Conservation (phyloP, 768 basidiomycete species). For the Hebeloma cylindrosporum region DNA sequence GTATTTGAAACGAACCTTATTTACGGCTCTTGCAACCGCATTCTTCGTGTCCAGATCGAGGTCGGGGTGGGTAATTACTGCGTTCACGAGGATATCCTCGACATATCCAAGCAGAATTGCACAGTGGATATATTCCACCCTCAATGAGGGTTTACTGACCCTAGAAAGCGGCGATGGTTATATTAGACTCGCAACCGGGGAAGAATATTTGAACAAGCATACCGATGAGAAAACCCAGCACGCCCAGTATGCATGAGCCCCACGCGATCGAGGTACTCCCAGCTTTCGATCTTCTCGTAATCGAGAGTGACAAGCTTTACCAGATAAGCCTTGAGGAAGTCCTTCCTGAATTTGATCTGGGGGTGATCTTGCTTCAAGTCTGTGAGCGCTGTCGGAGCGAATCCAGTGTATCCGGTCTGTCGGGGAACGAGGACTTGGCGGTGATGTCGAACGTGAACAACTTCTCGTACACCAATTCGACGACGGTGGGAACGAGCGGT, state of each 20-base stretch:
- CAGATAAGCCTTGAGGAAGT: conserved; percentile 34
- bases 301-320: conserved; percentile 44
- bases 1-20: conserved; percentile 35
- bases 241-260: conserved; percentile 51
- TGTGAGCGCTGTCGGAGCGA: conserved; percentile 35
- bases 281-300: conserved; percentile 40
- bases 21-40: conserved; percentile 40
- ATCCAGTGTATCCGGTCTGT: conserved; percentile 42
- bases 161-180: conserved; percentile 10
- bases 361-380: conserved; percentile 43
- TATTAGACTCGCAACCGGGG: background rate
- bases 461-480: conserved; percentile 47
- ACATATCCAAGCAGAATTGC: conserved; percentile 45
- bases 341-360: conserved; percentile 48
- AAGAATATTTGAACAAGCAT: conserved; percentile 9
- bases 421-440: conserved; percentile 34
- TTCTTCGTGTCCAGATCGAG: conserved; percentile 38
- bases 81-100: conserved; percentile 43
- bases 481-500: conserved; percentile 41
- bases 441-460: conserved; percentile 45
- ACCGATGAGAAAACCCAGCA: conserved; percentile 44
- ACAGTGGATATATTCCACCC: conserved; percentile 40
- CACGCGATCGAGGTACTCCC: conserved; percentile 49
- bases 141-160: conserved; percentile 30
- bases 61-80: conserved; percentile 41